Base-by-base conservation (phyloP, 352 stramenopile species). In the Phytophthora cactorum region DNA sequence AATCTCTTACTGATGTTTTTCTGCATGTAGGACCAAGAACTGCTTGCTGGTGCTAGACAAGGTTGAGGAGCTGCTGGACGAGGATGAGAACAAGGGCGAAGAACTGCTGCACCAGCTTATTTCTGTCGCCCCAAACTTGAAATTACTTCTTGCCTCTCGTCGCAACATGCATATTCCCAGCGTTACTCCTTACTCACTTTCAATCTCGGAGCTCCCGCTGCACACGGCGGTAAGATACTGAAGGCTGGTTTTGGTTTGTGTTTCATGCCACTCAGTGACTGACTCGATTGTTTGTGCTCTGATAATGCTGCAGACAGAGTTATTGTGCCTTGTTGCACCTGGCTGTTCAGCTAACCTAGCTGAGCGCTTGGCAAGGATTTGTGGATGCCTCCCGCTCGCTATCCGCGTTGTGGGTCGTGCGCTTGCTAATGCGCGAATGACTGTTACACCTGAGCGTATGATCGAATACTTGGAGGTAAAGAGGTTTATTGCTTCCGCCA, bases 11-110 rank as follows among this genome's bases (percentile, higher is more conserved):
- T 54, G 5, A 41, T 36, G n/a, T 22, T 46, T 41, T 27, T 32
- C 14, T 66, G 25, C 59, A 50, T 50, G 27, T 53, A 90, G 84
- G 31, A 79, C 77, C 1, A 91, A 90, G 59, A 75, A 83, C 2
- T 89, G 84, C 50, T 68, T 95, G 31, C 68, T 95, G 36, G 84
- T 95, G 5, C 59, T 95, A 2, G 86, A 95, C 60, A 95, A 95
- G 59, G 84, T 91, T 3, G 84, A 95, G 61, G 86, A 93, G 39
- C 34, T 95, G 8, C 63, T 95, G 15, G 86, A 95, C 44, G 77
- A 91, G 65, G 83, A 95, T 59, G 79, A 91, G 47, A 81, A 81
- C 60, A 91, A 89, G 60, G 77, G 80, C 9, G 81, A 91, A 57
- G 82, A 90, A 43, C 65, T 92, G 15, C 66, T 95, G 9, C 78